Base-by-base conservation (phyloP, 1,139 yeast species). In the Scheffersomyces illinoinensis region DNA sequence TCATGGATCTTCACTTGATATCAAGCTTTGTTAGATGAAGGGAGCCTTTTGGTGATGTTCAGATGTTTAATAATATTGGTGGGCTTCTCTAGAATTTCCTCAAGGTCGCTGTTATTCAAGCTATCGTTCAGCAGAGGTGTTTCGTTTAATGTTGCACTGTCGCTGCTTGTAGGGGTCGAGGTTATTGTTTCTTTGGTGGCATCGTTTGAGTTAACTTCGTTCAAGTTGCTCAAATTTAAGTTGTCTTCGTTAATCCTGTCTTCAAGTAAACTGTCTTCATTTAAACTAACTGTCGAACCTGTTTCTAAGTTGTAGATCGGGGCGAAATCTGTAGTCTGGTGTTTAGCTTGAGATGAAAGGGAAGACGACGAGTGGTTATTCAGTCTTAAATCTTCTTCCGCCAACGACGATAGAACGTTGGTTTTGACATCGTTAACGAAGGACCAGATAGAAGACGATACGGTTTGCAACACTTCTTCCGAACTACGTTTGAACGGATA, bases 401-500 rank as follows among this genome's bases (percentile, higher is more conserved):
- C 71, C 56, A 78, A 67, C 4, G 81, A 71, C 5, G 79, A 71
- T 49, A 77, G 65, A 18, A 79, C 79, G 59, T 78, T 79, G 53
- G 74, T 57, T 59, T 77, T 77, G 18, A 81, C 79, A 56, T 80
- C 84, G 61, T 76, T 79, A 20, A 81, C 82, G 68, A 81, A 80
- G 2, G 83, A 68, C 84, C 84, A 79, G 17, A 81, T 74, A 10
- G 83, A 79, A 19, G 78, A 71, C 3, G 83, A 77, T 0, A 80
- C 84, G 4, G 76, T 71, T 58, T 78, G 81, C 26, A 81, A 65
- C 79, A 80, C 75, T 58, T 78, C 82, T 26, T 77, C 80, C 12
- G 24, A 53, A 20, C 21, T 47, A 17, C n/a, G 24, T 26, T 12
- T 55, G 10, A 23, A 48, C 19, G 18, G 39, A 14, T 17, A 17